A percentile compares a stretch with the other conserved stretches of the same genome.
These are phyloP conservation scores for Candida pseudoglaebosa DNA, from an alignment of 805 yeast genomes.

Conservation along the genomic window DNA sequence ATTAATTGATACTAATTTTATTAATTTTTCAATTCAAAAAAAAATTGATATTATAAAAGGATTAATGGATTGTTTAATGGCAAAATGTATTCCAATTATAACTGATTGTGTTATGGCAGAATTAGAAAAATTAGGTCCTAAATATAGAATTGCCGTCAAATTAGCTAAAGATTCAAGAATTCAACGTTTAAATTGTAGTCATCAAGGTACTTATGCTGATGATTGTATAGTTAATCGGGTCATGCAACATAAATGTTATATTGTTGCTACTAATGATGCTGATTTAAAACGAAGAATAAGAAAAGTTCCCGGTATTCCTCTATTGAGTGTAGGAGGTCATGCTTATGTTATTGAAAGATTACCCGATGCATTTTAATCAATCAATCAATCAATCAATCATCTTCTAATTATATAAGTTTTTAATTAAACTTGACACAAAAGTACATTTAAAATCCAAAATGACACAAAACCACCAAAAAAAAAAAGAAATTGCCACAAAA, in stretches of 20 bases:
- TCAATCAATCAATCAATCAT: neutral
- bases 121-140: slow-evolving; percentile 92
- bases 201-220: slow-evolving; percentile 97
- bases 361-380: slow-evolving; percentile 79
- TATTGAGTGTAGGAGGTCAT: slow-evolving; percentile 94
- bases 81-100: slow-evolving; percentile 91
- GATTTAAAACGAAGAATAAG: slow-evolving; percentile 90
- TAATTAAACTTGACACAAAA: too few species aligned
- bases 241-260: slow-evolving; percentile 92
- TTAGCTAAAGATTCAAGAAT: slow-evolving; percentile 94
- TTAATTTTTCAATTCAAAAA: slow-evolving; percentile 93
- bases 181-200: slow-evolving; percentile 80
- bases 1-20: slow-evolving; percentile 92
- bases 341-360: slow-evolving; percentile 89
- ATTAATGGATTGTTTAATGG: slow-evolving; percentile 92
- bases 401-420: too few species aligned
- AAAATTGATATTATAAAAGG: slow-evolving; percentile 93
- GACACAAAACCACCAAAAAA: too few species aligned
- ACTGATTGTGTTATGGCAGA: slow-evolving; percentile 99
- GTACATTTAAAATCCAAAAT: too few species aligned
- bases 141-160: slow-evolving; percentile 86
- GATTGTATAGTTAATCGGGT: slow-evolving; percentile 93
- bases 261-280: slow-evolving; percentile 97
- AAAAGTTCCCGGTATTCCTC: slow-evolving; percentile 95
- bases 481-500: neutral